These are phyloP conservation scores for Dictyostelium purpureum DNA, from an alignment of 78 protist genomes.

Conservation along the genomic window DNA sequence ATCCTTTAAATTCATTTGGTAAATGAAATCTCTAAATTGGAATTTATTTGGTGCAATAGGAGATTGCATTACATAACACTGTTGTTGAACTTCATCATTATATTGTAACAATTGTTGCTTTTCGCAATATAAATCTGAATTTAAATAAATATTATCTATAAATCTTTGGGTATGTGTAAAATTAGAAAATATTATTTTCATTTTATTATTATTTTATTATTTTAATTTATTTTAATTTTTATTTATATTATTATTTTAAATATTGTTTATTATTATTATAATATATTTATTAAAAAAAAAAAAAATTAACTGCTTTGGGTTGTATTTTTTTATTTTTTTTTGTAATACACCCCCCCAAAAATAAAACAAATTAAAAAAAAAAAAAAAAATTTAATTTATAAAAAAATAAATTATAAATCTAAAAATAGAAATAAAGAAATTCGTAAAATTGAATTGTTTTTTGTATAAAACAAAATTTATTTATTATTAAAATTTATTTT, in stretches of 20 bases:
- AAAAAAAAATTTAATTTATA: no score
- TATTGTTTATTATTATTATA: neutral
- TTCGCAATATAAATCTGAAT: no score
- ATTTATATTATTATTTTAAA: neutral
- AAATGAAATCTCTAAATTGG: neutral
- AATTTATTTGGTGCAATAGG: no score
- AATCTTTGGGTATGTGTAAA: neutral
- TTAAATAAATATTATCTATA: no score
- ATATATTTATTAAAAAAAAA: neutral
- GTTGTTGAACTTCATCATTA: neutral
- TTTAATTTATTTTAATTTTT: no score
- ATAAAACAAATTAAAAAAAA: no score
- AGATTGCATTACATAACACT: neutral
- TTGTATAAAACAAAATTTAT: no score
- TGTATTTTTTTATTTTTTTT: neutral
- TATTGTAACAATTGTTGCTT: no score
- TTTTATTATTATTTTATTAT: no score
- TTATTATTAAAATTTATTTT: neutral
- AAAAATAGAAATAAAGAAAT: neutral
- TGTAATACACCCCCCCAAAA: neutral
- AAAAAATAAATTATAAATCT: neutral
- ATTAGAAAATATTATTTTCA: no score
- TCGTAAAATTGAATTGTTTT: neutral
- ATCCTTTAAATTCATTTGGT: neutral
- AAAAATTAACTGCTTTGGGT: neutral